phyloP scores from a whole-genome alignment of 2,329 filamentous ascomycete genomes.

The Rhynchosporium agropyri region DNA sequence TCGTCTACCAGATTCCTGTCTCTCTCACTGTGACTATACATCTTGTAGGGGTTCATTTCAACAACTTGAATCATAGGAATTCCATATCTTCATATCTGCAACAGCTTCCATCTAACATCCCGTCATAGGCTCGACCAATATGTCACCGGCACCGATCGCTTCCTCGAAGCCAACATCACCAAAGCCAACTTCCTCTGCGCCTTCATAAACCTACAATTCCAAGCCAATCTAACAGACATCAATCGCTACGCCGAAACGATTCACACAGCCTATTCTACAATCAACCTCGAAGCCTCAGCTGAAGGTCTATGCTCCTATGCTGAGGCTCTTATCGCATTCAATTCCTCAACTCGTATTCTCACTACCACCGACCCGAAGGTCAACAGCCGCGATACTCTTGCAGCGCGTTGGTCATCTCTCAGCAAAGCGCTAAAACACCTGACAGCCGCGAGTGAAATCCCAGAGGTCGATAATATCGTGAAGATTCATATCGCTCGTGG shows the following conservation, averaged over 20 bases:
- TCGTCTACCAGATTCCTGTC: neutral
- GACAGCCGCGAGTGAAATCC: conserved; percentile 54
- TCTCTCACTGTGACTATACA: too few relatives aligned
- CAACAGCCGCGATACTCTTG: conserved; percentile 24
- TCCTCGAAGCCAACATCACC: conserved; percentile 56
- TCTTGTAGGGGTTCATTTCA: too few relatives aligned
- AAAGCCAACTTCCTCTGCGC: conserved; percentile 59
- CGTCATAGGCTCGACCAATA: conserved; percentile 57
- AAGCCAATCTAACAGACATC: conserved; percentile 51
- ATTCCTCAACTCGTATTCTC: conserved; percentile 45
- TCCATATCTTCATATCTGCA: neutral
- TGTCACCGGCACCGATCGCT: conserved; percentile 46
- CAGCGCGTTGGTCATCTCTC: conserved; percentile 54
- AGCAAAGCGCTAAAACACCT: conserved; percentile 53
- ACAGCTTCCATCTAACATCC: conserved; percentile 44
- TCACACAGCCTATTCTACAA: conserved; percentile 18
- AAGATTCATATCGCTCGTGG: conserved; percentile 57
- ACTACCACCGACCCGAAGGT: conserved; percentile 33
- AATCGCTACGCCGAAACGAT: conserved; percentile 53
- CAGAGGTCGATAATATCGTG: conserved; percentile 51
- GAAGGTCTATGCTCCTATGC: conserved; percentile 57
- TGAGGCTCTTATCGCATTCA: conserved; percentile 57
- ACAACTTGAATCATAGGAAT: too few relatives aligned
- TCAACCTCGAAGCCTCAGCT: conserved; percentile 29
- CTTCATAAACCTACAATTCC: conserved; percentile 59